phyloP scores from a whole-genome alignment of 2,329 filamentous ascomycete species.

The Fusarium coicis region DNA sequence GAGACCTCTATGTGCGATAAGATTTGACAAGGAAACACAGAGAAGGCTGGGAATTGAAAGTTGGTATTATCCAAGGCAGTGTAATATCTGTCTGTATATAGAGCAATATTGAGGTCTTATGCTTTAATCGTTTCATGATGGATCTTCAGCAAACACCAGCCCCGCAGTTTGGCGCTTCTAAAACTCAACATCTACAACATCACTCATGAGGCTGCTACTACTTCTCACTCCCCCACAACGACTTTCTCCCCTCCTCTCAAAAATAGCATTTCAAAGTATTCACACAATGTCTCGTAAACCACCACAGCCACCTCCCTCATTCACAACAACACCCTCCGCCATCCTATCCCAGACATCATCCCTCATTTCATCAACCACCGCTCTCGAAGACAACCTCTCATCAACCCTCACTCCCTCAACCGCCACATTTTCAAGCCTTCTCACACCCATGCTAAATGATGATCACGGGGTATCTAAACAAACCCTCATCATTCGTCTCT shows the following conservation, averaged over 20 bases:
- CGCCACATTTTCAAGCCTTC: conserved; percentile 36
- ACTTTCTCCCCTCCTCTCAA: not conserved
- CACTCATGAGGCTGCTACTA: not conserved
- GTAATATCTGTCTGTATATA: not conserved
- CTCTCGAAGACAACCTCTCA: conserved; percentile 38
- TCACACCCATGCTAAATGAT: conserved; percentile 38
- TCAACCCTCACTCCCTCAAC: conserved; percentile 24
- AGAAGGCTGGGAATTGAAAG: not conserved
- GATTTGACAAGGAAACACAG: not conserved
- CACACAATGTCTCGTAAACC: conserved; percentile 28
- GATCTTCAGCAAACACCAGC: conserved; percentile 1
- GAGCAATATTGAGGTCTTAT: not conserved
- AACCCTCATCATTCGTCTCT: conserved; percentile 36
- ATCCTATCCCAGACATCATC: conserved; percentile 49
- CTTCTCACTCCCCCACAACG: not conserved
- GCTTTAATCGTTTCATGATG: not conserved
- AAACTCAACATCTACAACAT: conserved; percentile 9
- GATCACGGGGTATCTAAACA: conserved; percentile 31
- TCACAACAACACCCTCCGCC: conserved; percentile 18
- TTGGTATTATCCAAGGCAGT: fast-evolving
- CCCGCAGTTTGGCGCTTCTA: conserved; percentile 8
- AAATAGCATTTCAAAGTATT: fast-evolving
- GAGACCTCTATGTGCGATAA: fast-evolving
- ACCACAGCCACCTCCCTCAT: conserved; percentile 38
- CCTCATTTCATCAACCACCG: conserved; percentile 33